phyloP scores from a whole-genome alignment of 2,329 filamentous ascomycete species.

The Pseudogymnoascus pannorum region DNA sequence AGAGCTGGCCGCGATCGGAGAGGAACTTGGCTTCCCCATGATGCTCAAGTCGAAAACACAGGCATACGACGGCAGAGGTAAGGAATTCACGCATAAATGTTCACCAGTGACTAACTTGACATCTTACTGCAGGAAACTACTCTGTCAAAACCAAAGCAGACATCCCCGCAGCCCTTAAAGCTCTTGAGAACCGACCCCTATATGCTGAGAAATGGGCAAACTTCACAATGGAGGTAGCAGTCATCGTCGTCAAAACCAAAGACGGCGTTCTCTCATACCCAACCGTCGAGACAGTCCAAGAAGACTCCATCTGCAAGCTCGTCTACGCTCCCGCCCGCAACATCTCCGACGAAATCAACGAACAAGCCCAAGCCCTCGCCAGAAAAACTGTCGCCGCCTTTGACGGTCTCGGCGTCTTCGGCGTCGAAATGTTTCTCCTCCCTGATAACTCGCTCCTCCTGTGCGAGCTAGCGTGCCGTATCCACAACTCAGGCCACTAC shows the following conservation, averaged over 20 bases:
- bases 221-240: constrained; percentile 80
- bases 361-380: constrained; percentile 68
- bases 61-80: constrained; percentile 83
- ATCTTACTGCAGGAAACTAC: constrained; percentile 48
- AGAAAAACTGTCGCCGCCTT: constrained; percentile 72
- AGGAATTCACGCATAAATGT: constrained; percentile 25
- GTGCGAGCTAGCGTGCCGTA: constrained; percentile 68
- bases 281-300: constrained; percentile 87
- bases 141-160: constrained; percentile 52
- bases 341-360: constrained; percentile 52
- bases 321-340: constrained; percentile 78
- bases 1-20: constrained; percentile 54
- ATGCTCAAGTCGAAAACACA: constrained; percentile 90
- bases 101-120: not conserved
- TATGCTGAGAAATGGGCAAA: constrained; percentile 88
- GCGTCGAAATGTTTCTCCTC: constrained; percentile 90
- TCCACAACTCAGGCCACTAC: constrained; percentile 91
- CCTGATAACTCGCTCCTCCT: constrained; percentile 63
- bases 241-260: constrained; percentile 90
- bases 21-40: constrained; percentile 68
- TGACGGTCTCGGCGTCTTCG: constrained; percentile 86
- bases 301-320: constrained; percentile 91
- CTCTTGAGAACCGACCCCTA: constrained; percentile 62
- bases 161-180: constrained; percentile 58
- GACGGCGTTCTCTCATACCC: constrained; percentile 71